These are phyloP conservation scores for Gaeumannomyces tritici DNA, from an alignment of 2,329 filamentous ascomycete species.

Conservation along the genomic window DNA sequence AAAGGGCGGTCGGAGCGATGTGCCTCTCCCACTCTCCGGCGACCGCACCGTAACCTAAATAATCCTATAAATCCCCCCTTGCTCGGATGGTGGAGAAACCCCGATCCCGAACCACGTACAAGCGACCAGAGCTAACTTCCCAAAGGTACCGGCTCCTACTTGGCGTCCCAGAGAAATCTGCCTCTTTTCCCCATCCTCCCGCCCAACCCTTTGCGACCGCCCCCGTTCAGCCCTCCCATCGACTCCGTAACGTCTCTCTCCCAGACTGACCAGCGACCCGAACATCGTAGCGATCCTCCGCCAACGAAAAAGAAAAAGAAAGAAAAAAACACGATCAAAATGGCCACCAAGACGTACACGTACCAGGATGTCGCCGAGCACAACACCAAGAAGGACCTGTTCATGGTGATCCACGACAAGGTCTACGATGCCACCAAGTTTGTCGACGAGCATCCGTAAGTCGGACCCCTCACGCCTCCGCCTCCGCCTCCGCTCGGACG, in stretches of 20 bases:
- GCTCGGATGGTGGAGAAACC: neutral
- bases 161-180: neutral
- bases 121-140: neutral
- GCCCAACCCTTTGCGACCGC: neutral
- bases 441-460: slow-evolving; percentile 90
- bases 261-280: neutral
- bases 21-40: neutral
- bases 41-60: too few relatives aligned
- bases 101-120: neutral
- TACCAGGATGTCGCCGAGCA: slow-evolving; percentile 76
- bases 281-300: slow-evolving; percentile 3
- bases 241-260: neutral
- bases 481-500: neutral
- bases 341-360: slow-evolving; percentile 49
- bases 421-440: slow-evolving; percentile 87
- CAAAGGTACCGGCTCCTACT: neutral
- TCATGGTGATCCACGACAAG: slow-evolving; percentile 88
- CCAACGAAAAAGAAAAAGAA: too few relatives aligned
- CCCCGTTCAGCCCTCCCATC: neutral
- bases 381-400: slow-evolving; percentile 91
- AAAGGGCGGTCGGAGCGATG: neutral
- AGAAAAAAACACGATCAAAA: slow-evolving; percentile 16
- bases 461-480: slow-evolving; percentile 15
- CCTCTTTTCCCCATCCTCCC: neutral
- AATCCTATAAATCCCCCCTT: neutral